Conservation (phyloP, 352 stramenopile species). For the Phytophthora ramorum region DNA sequence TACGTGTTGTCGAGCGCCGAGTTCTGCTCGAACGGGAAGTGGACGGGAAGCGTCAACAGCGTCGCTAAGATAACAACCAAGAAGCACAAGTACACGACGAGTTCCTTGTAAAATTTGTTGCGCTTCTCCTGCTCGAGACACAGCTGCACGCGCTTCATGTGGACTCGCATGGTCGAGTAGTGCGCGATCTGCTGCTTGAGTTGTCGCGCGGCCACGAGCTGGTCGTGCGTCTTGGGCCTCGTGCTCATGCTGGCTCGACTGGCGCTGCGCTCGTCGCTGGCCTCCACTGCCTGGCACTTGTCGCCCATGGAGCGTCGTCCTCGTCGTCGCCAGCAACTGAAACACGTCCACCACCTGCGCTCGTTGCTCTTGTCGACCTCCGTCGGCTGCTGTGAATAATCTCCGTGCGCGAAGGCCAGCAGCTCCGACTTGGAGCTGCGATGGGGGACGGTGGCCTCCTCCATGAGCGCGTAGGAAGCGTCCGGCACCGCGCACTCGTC, state of each 20-base stretch:
- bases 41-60: constrained; percentile 68
- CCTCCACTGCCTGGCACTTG: constrained; percentile 20
- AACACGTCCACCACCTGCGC: constrained; percentile 24
- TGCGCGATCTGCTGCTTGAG: constrained; percentile 65
- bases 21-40: constrained; percentile 84
- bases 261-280: constrained; percentile 22
- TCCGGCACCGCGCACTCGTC: constrained; percentile 28
- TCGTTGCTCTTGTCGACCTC: constrained; percentile 9
- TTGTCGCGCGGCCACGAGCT: constrained; percentile 44
- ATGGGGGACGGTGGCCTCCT: constrained; percentile 20
- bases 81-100: constrained; percentile 79
- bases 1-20: constrained; percentile 59
- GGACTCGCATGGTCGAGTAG: constrained; percentile 84
- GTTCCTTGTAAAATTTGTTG: constrained; percentile 85
- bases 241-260: constrained; percentile 26
- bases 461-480: constrained; percentile 42
- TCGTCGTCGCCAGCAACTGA: constrained; percentile 18
- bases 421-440: constrained; percentile 40
- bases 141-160: constrained; percentile 87
- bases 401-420: constrained; percentile 9
- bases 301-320: neutral
- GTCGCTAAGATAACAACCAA: constrained; percentile 67
- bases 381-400: constrained; percentile 17
- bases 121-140: constrained; percentile 84
- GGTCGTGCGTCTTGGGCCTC: constrained; percentile 41